These are phyloP conservation scores for Zygosaccharomyces pseudobailii DNA, from an alignment of 1,139 yeast species.

Conservation along the genomic window DNA sequence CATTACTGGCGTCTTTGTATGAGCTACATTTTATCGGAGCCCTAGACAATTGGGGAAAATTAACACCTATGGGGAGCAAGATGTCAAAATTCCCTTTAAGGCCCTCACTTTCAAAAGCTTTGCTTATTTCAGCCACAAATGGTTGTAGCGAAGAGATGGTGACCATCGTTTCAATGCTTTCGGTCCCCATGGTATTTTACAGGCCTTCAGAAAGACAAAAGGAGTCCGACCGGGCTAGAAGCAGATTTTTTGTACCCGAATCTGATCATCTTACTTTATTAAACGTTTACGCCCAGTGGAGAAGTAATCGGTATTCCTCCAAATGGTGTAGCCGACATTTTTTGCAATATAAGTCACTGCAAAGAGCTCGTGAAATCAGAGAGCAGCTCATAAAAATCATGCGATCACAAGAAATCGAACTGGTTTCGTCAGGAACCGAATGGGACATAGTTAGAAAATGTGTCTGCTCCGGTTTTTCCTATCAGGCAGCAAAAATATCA, in stretches of 20 bases:
- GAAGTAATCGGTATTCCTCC: conserved; percentile 43
- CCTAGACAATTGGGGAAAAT: conserved; percentile 62
- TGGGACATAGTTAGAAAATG: conserved; percentile 70
- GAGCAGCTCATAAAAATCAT: conserved; percentile 61
- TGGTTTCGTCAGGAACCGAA: conserved; percentile 51
- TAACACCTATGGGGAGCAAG: conserved; percentile 61
- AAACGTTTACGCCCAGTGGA: conserved; percentile 80
- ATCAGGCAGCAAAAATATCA: conserved; percentile 74
- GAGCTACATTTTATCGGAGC: conserved; percentile 90
- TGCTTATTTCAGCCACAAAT: conserved; percentile 56
- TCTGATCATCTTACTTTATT: conserved; percentile 85
- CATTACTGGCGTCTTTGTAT: conserved; percentile 68
- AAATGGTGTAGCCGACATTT: conserved; percentile 75
- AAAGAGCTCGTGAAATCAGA: conserved; percentile 69
- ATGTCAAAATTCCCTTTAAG: conserved; percentile 85
- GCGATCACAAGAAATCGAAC: conserved; percentile 41
- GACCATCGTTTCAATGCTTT: conserved; percentile 82
- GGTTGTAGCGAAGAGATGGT: conserved; percentile 72
- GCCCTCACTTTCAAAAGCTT: conserved; percentile 72
- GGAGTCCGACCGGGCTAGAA: conserved; percentile 75
- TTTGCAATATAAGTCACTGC: conserved; percentile 61
- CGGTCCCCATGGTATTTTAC: conserved; percentile 73
- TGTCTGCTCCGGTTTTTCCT: conserved; percentile 73
- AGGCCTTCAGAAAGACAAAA: conserved; percentile 75
- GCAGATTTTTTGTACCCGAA: conserved; percentile 72